phyloP scores from a whole-genome alignment of 495 filamentous ascomycete genomes.

The Penicillium robsamsonii region DNA sequence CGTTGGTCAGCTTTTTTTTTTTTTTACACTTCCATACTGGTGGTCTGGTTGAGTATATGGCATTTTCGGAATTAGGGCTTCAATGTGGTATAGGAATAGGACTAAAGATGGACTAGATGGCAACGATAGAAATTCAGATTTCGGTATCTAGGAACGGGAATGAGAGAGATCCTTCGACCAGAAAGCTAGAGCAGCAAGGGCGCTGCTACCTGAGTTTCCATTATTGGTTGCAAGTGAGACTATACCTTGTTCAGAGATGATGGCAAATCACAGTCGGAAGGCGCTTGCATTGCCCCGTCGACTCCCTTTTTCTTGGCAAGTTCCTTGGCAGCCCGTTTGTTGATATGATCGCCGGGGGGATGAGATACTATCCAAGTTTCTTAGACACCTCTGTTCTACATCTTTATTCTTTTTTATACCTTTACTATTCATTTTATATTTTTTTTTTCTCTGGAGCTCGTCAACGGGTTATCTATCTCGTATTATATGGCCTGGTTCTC shows the following conservation, averaged over 20 bases:
- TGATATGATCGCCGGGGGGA: neutral
- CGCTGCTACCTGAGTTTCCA: neutral
- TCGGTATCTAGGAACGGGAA: no score
- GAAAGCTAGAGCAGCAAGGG: no score
- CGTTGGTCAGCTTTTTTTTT: neutral
- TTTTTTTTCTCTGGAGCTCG: no score
- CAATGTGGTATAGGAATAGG: neutral
- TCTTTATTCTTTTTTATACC: neutral
- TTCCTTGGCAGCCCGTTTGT: constrained; percentile 23
- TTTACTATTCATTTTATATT: no score
- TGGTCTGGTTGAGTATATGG: neutral
- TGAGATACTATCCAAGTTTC: neutral
- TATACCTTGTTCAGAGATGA: no score
- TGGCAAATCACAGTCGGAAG: no score
- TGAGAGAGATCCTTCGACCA: no score
- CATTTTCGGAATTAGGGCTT: neutral
- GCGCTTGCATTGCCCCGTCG: constrained; percentile 5
- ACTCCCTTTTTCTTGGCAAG: constrained; percentile 13
- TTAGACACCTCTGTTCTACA: neutral
- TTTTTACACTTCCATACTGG: neutral
- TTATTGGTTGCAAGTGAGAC: neutral
- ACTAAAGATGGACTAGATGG: neutral
- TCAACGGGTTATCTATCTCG: neutral
- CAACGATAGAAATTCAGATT: neutral
- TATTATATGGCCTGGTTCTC: neutral